Conservation (phyloP, 164 flowering plant genomes). For the Annona squamosa region DNA sequence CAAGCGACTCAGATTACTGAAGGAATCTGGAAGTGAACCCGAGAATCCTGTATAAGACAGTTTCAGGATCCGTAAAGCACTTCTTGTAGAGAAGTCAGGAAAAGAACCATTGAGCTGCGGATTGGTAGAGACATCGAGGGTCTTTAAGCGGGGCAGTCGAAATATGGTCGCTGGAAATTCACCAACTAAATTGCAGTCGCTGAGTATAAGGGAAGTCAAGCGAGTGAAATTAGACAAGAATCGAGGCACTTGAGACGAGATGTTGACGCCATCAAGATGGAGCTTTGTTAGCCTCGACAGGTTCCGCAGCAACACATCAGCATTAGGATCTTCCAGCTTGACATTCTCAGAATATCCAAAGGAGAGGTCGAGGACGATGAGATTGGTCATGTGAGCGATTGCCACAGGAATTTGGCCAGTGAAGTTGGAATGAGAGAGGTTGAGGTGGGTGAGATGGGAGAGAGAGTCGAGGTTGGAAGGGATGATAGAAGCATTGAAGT, state of each 20-base stretch:
- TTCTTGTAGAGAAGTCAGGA: conserved; percentile 25
- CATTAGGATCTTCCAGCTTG: too few relatives aligned
- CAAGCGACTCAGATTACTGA: conserved; percentile 25
- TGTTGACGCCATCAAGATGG: conserved; percentile 10
- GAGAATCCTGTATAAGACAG: conserved; percentile 26
- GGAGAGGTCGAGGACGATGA: conserved; percentile 15
- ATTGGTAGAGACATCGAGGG: conserved; percentile 32
- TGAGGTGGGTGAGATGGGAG: conserved; percentile 26
- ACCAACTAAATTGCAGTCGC: background rate
- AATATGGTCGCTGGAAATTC: background rate
- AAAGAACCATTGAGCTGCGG: conserved; percentile 13
- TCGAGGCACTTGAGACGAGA: background rate
- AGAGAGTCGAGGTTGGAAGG: conserved; percentile 33
- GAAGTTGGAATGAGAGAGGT: conserved; percentile 43
- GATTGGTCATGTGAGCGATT: conserved; percentile 22
- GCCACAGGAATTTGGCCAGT: conserved; percentile 34
- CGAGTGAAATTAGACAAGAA: background rate
- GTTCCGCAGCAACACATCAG: background rate
- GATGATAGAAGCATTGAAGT: conserved; percentile 18
- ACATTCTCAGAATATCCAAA: background rate
- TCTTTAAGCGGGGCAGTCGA: conserved; percentile 19
- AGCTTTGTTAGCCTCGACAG: conserved; percentile 22
- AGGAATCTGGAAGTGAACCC: conserved; percentile 30
- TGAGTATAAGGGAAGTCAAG: background rate
- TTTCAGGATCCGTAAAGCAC: conserved; percentile 17